These are phyloP conservation scores for Rhinocladiella similis DNA, from an alignment of 2,329 filamentous ascomycete genomes.

Conservation along the genomic window DNA sequence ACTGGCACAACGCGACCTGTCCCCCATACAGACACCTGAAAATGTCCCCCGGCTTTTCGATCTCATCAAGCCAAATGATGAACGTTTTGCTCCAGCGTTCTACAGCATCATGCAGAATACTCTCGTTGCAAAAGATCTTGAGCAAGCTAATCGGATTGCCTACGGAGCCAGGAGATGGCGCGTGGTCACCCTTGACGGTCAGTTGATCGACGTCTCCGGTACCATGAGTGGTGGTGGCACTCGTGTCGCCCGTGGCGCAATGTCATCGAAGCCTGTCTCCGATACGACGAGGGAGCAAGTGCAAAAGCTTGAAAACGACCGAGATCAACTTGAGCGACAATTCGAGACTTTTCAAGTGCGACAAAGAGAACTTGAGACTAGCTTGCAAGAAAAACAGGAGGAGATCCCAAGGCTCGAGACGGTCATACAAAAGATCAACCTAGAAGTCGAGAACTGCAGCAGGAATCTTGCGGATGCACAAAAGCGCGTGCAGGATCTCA, in stretches of 20 bases:
- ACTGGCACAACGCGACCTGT: conserved; percentile 74
- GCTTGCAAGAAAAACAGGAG: conserved; percentile 70
- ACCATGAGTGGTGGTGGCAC: conserved; percentile 98
- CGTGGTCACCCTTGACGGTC: conserved; percentile 91
- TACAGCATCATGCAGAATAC: conserved; percentile 96
- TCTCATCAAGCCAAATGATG: conserved; percentile 82
- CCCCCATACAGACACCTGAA: conserved; percentile 82
- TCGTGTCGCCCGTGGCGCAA: conserved; percentile 84
- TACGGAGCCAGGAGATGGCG: conserved; percentile 93
- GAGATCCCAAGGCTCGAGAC: conserved; percentile 84
- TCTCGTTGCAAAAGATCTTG: conserved; percentile 84
- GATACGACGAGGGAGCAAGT: conserved; percentile 89
- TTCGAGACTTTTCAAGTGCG: conserved; percentile 84
- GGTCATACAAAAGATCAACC: conserved; percentile 82
- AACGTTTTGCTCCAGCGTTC: conserved; percentile 85
- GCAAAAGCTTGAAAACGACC: conserved; percentile 78
- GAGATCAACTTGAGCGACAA: conserved; percentile 78
- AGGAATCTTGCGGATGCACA: conserved; percentile 82
- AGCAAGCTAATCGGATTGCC: conserved; percentile 95
- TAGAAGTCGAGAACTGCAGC: conserved; percentile 85
- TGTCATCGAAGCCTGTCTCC: conserved; percentile 93
- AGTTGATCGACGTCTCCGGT: conserved; percentile 96
- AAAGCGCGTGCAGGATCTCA: conserved; percentile 81
- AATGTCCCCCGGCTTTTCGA: conserved; percentile 91
- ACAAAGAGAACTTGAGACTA: conserved; percentile 74